Conservation (phyloP, 805 yeast species). For the Sugiyamaella smithiae region DNA sequence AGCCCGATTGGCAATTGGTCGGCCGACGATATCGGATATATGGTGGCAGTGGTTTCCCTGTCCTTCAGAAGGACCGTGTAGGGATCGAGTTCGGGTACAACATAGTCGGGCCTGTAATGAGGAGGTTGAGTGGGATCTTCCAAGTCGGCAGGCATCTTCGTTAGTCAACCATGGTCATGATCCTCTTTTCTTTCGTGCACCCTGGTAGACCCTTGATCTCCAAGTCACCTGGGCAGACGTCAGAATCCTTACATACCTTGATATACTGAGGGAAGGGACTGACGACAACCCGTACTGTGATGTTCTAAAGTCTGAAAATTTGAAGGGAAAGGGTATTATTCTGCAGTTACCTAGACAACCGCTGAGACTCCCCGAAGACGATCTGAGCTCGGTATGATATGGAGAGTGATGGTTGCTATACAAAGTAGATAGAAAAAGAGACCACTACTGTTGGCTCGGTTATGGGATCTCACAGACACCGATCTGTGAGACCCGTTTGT, state of each 20-base stretch:
- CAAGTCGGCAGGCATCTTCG: constrained; percentile 45
- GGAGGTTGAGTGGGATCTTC: constrained; percentile 51
- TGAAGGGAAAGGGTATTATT: background rate
- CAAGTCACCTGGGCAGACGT: constrained; percentile 1
- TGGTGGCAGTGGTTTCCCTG: constrained; percentile 89
- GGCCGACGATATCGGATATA: constrained; percentile 74
- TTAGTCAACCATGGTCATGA: background rate
- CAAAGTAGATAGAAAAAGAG: no score
- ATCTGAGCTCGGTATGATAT: no score
- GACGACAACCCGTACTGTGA: constrained; percentile 4
- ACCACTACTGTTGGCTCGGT: no score
- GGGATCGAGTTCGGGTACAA: constrained; percentile 47
- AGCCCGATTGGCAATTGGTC: constrained; percentile 74
- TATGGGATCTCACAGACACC: no score
- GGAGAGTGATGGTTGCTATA: no score
- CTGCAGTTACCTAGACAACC: no score
- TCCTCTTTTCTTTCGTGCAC: constrained; percentile 20
- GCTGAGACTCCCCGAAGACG: no score
- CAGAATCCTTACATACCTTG: constrained; percentile 10
- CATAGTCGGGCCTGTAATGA: constrained; percentile 44
- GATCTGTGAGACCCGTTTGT: no score
- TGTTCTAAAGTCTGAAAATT: constrained; percentile 1
- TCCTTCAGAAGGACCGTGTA: constrained; percentile 79
- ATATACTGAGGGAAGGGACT: constrained; percentile 8
- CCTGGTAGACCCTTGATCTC: background rate